Evolutionary conservation across 1,284 basidiomycete species (phyloP).

Genomic region (Boletus sp.): DNA sequence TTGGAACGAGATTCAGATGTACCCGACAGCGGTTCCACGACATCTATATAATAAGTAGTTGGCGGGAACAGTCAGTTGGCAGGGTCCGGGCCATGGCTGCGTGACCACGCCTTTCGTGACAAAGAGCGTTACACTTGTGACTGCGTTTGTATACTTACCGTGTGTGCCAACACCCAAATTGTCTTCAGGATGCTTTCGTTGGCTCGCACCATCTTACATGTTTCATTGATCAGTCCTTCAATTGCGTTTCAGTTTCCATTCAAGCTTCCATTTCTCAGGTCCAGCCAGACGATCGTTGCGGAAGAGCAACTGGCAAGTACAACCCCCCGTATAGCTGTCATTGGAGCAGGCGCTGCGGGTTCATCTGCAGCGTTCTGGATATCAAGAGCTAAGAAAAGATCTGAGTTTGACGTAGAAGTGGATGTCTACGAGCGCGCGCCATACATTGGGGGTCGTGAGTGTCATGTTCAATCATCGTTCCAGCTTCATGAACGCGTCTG

Average conservation of each 20-base stretch:
- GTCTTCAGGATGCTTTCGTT: slow-evolving; percentile 16
- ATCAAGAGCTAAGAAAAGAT: slow-evolving; percentile 65
- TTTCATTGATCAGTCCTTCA: slow-evolving; percentile 34
- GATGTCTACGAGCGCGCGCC: slow-evolving; percentile 78
- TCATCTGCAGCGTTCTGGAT: slow-evolving; percentile 87
- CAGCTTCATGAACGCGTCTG: slow-evolving; percentile 1
- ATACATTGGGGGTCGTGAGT: slow-evolving; percentile 83
- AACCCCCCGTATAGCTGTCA: slow-evolving; percentile 64
- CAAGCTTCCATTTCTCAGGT: slow-evolving; percentile 44
- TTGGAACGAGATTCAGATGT: too few relatives aligned
- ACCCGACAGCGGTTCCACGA: too few relatives aligned
- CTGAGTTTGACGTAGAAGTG: slow-evolving; percentile 64
- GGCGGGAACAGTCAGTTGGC: too few relatives aligned
- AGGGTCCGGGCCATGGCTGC: too few relatives aligned
- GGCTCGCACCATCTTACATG: slow-evolving; percentile 20
- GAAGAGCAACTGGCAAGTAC: slow-evolving; percentile 19
- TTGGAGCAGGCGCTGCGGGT: slow-evolving; percentile 87
- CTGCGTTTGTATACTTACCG: too few relatives aligned
- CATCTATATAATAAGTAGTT: too few relatives aligned
- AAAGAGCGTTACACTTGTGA: neutral
- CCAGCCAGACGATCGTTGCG: slow-evolving; percentile 25
- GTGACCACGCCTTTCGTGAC: too few relatives aligned
- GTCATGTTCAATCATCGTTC: slow-evolving; percentile 1
- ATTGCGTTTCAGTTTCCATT: slow-evolving; percentile 57
- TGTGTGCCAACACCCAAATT: neutral